Evolutionary conservation across 495 filamentous ascomycete genomes (phyloP).

Genomic region (Trichoderma reesei): DNA sequence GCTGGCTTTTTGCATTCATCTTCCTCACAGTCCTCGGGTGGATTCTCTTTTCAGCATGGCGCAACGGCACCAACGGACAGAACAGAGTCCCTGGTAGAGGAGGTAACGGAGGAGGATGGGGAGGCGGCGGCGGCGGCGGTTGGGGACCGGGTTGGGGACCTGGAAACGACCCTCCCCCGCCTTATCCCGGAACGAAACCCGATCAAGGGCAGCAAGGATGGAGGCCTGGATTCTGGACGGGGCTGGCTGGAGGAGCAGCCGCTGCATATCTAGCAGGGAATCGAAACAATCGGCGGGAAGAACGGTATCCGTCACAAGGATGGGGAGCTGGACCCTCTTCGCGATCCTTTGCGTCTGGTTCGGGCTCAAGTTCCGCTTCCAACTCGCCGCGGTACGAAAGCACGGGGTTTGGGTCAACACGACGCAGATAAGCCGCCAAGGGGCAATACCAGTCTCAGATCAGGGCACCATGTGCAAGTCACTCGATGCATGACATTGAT

Average conservation of each 20-base stretch:
- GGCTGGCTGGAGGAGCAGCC: constrained; percentile 60
- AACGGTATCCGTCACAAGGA: constrained; percentile 36
- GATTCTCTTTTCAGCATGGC: constrained; percentile 42
- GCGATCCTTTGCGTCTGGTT: constrained; percentile 27
- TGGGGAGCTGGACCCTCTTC: constrained; percentile 20
- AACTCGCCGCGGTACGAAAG: constrained; percentile 55
- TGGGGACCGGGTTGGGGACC: constrained; percentile 30
- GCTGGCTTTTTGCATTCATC: constrained; percentile 18
- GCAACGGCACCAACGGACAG: constrained; percentile 8
- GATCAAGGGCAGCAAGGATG: constrained; percentile 40
- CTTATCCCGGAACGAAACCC: constrained; percentile 39
- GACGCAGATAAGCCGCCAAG: constrained; percentile 39
- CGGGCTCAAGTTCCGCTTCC: constrained; percentile 31
- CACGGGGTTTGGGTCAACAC: constrained; percentile 86
- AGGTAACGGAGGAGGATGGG: constrained; percentile 16
- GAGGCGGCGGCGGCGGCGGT: constrained; percentile 22
- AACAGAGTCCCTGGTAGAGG: not conserved
- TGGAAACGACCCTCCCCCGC: constrained; percentile 50
- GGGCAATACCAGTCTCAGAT: too few species aligned
- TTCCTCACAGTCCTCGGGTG: constrained; percentile 37
- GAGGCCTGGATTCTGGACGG: constrained; percentile 85
- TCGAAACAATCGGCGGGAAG: constrained; percentile 23
- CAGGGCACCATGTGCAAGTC: too few species aligned
- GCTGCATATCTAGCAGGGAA: constrained; percentile 58
- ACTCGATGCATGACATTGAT: too few species aligned